Evolutionary conservation across 164 flowering plant genomes (phyloP), one percentile per base, ranked within the genome.

Genomic region (Stephania cephalantha): DNA sequence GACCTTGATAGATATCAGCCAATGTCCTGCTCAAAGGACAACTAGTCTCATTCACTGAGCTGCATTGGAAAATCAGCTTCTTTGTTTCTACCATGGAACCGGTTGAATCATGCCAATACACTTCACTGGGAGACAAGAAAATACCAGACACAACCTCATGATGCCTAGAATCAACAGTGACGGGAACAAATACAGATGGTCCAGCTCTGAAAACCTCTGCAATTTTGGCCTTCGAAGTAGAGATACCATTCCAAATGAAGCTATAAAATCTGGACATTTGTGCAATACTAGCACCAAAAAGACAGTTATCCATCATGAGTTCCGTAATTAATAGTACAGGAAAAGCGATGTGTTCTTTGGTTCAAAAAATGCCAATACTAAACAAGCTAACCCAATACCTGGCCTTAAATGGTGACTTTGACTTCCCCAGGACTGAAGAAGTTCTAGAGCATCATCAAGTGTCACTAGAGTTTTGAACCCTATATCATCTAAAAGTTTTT

Each of bases 181-280:
- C 78, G 46, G 99, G 99, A 79, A 95, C 86, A 85, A 95, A 95
- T 78, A 95, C 86, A 79, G 80, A 92, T 73, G 93, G 87, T 7
- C 85, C 88, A 35, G 87, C 85, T 68, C 30, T 74, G 3, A 95
- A 77, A 73, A 80, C 86, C 48, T 81, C 82, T 10, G 76, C 25
- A 42, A 86, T 73, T 81, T 84, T 81, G 71, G 77, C 74, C 80
- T 78, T 82, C 63, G 88, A 83, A 75, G 78, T 46, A 75, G 82
- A 6, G 63, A 85, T 81, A 79, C 81, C 93, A 80, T 82, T 82
- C 96, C 91, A 91, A 76, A 95, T 83, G 77, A 86, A 88, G 74
- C 86, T 31, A 82, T 93, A 95, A 30, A 91, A 86, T 77, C 82
- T 91, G 72, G 91, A 85, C 97, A 95, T 93, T 79, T 95, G 98